phyloP scores from a whole-genome alignment of 371 early-diverging fungal genomes.

The Blastocladiella emersonii region DNA sequence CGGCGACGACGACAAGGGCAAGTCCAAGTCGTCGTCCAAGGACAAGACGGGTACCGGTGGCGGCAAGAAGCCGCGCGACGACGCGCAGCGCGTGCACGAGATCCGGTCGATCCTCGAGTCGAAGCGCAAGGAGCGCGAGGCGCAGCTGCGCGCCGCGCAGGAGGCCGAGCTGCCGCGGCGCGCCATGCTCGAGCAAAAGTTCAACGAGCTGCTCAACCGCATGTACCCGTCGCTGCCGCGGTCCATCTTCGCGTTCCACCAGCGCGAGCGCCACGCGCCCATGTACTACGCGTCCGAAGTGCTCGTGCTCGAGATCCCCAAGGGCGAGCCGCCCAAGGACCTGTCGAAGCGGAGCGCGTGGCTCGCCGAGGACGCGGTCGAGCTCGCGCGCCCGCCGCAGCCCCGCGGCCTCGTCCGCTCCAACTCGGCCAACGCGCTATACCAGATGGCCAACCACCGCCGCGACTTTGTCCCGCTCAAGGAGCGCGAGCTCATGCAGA shows the following conservation, averaged over 20 bases:
- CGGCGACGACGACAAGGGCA: too few relatives aligned
- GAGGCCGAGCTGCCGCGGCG: not conserved
- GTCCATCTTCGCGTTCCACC: not conserved
- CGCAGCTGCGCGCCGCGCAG: too few relatives aligned
- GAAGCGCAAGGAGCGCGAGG: not conserved
- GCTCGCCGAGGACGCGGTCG: not conserved
- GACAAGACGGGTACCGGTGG: too few relatives aligned
- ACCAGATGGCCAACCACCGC: not conserved
- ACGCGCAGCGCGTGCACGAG: not conserved
- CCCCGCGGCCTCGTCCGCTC: not conserved
- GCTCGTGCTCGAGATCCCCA: not conserved
- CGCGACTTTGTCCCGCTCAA: not conserved
- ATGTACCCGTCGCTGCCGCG: not conserved
- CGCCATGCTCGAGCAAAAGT: not conserved
- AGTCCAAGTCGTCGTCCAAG: too few relatives aligned
- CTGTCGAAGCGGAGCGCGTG: not conserved
- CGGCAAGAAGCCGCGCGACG: not conserved
- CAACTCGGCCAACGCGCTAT: not conserved
- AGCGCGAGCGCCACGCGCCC: not conserved
- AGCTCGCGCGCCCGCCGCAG: not conserved
- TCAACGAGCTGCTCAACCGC: not conserved
- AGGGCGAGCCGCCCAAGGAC: not conserved
- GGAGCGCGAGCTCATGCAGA: slow-evolving; percentile 1
- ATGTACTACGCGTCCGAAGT: slow-evolving; percentile 5
- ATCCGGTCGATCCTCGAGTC: not conserved